A percentile compares a stretch with the other conserved stretches of the same genome.
These are phyloP conservation scores for Ascochyta fabae DNA, from an alignment of 2,329 filamentous ascomycete species.

Conservation along the genomic window DNA sequence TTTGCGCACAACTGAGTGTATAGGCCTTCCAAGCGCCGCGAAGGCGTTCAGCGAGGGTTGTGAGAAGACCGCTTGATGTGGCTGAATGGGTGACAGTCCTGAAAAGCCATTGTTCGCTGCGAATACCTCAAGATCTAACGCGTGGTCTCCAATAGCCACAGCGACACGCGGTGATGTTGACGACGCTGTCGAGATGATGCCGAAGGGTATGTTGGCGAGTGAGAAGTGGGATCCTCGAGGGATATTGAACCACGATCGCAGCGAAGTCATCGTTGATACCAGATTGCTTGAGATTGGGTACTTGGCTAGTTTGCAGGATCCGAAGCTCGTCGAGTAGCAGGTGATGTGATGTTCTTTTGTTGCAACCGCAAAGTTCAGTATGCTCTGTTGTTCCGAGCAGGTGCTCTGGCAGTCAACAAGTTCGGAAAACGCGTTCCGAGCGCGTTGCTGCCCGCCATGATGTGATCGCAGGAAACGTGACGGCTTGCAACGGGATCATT, in stretches of 20 bases:
- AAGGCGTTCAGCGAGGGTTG: constrained; percentile 74
- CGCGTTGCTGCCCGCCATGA: constrained; percentile 9
- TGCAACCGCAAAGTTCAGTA: background rate
- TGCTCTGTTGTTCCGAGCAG: constrained; percentile 9
- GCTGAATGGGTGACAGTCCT: constrained; percentile 62
- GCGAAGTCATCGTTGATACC: constrained; percentile 37
- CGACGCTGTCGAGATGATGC: constrained; percentile 72
- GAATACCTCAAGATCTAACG: constrained; percentile 71
- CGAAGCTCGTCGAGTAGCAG: background rate
- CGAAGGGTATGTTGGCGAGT: constrained; percentile 81
- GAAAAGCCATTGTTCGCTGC: constrained; percentile 65
- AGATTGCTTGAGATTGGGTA: constrained; percentile 2
- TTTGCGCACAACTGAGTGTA: constrained; percentile 72
- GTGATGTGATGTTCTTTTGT: constrained; percentile 4
- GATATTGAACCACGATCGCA: constrained; percentile 65
- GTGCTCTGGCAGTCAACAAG: background rate
- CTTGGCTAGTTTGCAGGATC: background rate
- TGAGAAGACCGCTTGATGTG: constrained; percentile 67
- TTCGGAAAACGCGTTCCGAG: constrained; percentile 24
- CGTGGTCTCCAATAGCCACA: constrained; percentile 74
- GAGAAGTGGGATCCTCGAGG: constrained; percentile 71
- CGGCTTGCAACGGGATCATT: constrained; percentile 39
- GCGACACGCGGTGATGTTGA: constrained; percentile 67
- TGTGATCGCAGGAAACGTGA: constrained; percentile 9
- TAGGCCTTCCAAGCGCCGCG: constrained; percentile 71